Percentiles rank a stretch among this genome's conserved stretches.
Evolutionary conservation across 345 rosid species (phyloP).

Genomic region (Sonneratia caseolaris): DNA sequence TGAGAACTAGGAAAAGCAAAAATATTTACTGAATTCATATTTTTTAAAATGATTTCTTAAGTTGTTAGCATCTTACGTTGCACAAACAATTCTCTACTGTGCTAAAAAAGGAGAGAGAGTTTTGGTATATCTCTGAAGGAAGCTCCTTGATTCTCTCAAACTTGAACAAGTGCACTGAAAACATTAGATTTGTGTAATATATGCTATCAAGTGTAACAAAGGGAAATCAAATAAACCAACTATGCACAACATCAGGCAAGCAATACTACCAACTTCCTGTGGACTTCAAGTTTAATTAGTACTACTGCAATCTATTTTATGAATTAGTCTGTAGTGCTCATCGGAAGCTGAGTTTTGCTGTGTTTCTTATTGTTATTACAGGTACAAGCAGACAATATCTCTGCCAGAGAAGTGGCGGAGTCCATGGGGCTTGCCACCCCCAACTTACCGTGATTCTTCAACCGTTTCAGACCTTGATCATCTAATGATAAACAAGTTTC

Average conservation of each 20-base stretch:
- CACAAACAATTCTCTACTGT: background rate
- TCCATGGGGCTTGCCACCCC: conserved; percentile 60
- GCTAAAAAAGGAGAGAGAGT: no score
- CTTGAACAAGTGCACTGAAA: background rate
- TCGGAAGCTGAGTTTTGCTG: background rate
- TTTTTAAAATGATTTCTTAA: background rate
- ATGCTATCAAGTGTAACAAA: no score
- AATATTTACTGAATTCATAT: background rate
- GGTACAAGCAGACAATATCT: conserved; percentile 70
- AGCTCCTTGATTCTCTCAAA: background rate
- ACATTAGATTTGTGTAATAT: background rate
- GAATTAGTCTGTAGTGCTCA: no score
- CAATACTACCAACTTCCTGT: no score
- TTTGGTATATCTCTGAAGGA: background rate
- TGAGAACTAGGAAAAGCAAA: background rate
- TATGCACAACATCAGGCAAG: no score
- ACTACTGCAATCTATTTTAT: no score
- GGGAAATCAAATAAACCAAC: no score
- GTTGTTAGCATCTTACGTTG: background rate
- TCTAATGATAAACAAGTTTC: background rate
- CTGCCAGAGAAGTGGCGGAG: conserved; percentile 63
- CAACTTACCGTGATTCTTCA: conserved; percentile 25
- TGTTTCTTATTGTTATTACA: conserved; percentile 13
- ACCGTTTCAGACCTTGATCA: background rate
- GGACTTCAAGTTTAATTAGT: no score